Evolutionary conservation across 352 stramenopile genomes (phyloP).

Genomic region (Phytophthora palmivora): DNA sequence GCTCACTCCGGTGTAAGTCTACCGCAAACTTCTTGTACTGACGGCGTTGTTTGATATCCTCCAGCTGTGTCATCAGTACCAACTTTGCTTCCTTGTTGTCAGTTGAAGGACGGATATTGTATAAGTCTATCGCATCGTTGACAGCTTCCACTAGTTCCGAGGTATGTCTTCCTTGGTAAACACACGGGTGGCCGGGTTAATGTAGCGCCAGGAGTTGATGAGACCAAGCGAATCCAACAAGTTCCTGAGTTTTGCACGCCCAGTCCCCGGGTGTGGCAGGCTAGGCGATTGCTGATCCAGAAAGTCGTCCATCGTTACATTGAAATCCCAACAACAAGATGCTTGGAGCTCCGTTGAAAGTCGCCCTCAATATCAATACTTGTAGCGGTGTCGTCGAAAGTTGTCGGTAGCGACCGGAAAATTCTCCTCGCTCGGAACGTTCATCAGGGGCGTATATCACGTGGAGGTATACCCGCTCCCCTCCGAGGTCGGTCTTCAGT

Average conservation of each 20-base stretch:
- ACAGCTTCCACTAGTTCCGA: slow-evolving; percentile 3
- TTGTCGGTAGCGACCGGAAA: not conserved
- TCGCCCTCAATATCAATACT: not conserved
- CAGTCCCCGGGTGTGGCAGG: not conserved
- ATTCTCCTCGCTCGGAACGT: not conserved
- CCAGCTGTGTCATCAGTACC: not conserved
- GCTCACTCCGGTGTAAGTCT: slow-evolving; percentile 18
- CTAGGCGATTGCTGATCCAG: not conserved
- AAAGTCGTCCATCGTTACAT: slow-evolving; percentile 10
- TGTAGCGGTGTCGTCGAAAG: not conserved
- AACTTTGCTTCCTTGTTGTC: slow-evolving; percentile 6
- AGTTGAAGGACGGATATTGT: not conserved
- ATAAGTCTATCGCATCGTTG: slow-evolving; percentile 13
- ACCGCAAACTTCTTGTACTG: slow-evolving; percentile 24
- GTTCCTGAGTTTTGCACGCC: slow-evolving; percentile 8
- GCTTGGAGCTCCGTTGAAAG: not conserved
- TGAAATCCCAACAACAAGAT: slow-evolving; percentile 18
- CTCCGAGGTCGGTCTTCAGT: too few species aligned
- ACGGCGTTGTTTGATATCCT: slow-evolving; percentile 5
- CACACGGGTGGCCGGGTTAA: slow-evolving; percentile 17
- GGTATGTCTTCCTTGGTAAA: too few species aligned
- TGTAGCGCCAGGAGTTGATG: slow-evolving; percentile 19
- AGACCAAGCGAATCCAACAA: slow-evolving; percentile 15
- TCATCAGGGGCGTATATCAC: slow-evolving; percentile 26
- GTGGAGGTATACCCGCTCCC: not conserved